Evolutionary conservation across 108 stramenopile genomes (phyloP).

Genomic region (Nannochloropsis granulata): DNA sequence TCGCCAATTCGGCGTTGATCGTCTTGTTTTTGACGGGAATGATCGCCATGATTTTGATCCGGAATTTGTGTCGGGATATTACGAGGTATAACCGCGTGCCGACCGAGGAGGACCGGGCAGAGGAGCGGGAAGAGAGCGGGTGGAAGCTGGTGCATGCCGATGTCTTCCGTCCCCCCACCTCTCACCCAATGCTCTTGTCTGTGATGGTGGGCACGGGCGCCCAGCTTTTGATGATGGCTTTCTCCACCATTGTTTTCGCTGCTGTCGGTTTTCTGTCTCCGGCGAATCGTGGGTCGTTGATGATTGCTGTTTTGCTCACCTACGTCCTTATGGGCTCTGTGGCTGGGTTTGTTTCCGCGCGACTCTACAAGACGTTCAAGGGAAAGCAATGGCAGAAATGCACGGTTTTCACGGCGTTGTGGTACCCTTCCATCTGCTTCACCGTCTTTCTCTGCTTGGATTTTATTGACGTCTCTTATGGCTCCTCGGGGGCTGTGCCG

Average conservation of each 20-base stretch:
- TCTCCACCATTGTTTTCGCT: constrained; percentile 78
- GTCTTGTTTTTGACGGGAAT: constrained; percentile 78
- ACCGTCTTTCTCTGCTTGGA: constrained; percentile 69
- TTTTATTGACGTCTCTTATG: constrained; percentile 49
- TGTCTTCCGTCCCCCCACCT: constrained; percentile 94
- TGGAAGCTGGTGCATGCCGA: constrained; percentile 89
- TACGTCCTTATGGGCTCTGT: constrained; percentile 85
- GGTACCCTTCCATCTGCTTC: constrained; percentile 76
- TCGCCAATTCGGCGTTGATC: constrained; percentile 79
- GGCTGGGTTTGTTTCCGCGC: constrained; percentile 75
- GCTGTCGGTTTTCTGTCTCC: constrained; percentile 80
- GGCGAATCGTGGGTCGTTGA: constrained; percentile 81
- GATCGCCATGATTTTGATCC: constrained; percentile 81
- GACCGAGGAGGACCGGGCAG: constrained; percentile 84
- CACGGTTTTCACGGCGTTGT: constrained; percentile 65
- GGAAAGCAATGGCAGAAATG: constrained; percentile 55
- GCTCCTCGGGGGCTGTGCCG: constrained; percentile 68
- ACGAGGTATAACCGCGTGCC: constrained; percentile 71
- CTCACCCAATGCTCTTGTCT: constrained; percentile 80
- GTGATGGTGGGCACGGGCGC: constrained; percentile 86
- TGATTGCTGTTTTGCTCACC: constrained; percentile 88
- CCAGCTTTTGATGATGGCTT: constrained; percentile 34
- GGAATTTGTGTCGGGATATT: constrained; percentile 73
- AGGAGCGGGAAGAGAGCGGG: constrained; percentile 47
- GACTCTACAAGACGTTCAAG: constrained; percentile 93